A percentile compares a stretch with the other conserved stretches of the same genome.
These are phyloP conservation scores for Fonsecaea nubica DNA, from an alignment of 2,329 filamentous ascomycete genomes.

Conservation along the genomic window DNA sequence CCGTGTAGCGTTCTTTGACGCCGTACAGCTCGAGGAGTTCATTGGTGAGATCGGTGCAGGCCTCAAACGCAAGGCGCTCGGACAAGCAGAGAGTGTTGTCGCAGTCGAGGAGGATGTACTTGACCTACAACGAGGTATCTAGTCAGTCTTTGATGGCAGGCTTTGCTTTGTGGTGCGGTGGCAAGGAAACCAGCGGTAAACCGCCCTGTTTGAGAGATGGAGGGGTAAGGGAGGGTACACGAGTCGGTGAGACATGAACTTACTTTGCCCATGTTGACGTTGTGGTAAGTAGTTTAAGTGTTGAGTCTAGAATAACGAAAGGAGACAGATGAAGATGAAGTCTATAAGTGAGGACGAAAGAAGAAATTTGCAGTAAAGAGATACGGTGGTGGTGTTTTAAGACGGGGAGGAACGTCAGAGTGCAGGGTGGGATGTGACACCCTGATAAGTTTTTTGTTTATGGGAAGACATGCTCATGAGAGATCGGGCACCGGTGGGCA, in stretches of 20 bases:
- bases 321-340: background rate
- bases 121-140: slow-evolving; percentile 59
- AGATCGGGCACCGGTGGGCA: slow-evolving; percentile 16
- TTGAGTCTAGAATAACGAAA: slow-evolving; percentile 12
- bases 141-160: slow-evolving; percentile 11
- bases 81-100: slow-evolving; percentile 95
- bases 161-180: slow-evolving; percentile 4
- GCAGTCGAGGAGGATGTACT: slow-evolving; percentile 73
- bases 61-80: slow-evolving; percentile 89
- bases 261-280: slow-evolving; percentile 34
- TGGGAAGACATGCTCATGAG: background rate
- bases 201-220: background rate
- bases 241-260: background rate
- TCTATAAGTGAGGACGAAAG: slow-evolving; percentile 23
- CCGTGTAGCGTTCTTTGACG: slow-evolving; percentile 75
- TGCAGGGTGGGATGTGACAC: slow-evolving; percentile 14
- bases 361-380: slow-evolving; percentile 12
- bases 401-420: slow-evolving; percentile 8
- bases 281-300: slow-evolving; percentile 5
- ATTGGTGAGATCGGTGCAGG: slow-evolving; percentile 89
- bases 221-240: slow-evolving; percentile 12
- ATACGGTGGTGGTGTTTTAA: slow-evolving; percentile 5
- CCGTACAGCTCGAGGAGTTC: slow-evolving; percentile 75
- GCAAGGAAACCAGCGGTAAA: slow-evolving; percentile 24
- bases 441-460: slow-evolving; percentile 23